These are phyloP conservation scores for Colletotrichum sublineola DNA, from an alignment of 2,329 filamentous ascomycete genomes.

Conservation along the genomic window DNA sequence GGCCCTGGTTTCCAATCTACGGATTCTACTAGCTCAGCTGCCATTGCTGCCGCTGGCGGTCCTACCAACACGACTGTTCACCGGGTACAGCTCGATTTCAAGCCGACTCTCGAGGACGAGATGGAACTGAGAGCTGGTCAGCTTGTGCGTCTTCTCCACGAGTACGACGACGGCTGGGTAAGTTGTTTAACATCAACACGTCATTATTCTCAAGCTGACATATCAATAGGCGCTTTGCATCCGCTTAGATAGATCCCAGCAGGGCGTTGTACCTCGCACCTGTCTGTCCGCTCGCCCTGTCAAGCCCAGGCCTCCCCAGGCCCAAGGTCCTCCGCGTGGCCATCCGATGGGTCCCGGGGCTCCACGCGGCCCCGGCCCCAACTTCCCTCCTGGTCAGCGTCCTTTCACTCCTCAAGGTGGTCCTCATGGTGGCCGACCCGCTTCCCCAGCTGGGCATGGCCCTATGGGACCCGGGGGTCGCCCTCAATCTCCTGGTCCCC, in stretches of 20 bases:
- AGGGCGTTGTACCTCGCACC: conserved; percentile 93
- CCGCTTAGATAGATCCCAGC: conserved; percentile 87
- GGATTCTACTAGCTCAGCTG: conserved; percentile 66
- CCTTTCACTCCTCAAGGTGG: conserved; percentile 57
- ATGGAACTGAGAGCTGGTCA: conserved; percentile 84
- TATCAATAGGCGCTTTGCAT: conserved; percentile 83
- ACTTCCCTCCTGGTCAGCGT: conserved; percentile 51
- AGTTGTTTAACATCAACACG: conserved; percentile 54
- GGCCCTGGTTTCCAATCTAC: conserved; percentile 60
- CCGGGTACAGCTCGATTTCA: conserved; percentile 94
- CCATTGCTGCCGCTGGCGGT: conserved; percentile 73
- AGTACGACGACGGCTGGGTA: conserved; percentile 99
- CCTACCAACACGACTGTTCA: conserved; percentile 78
- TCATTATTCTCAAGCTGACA: conserved; percentile 47
- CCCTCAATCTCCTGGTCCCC: conserved; percentile 63
- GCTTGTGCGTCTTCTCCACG: conserved; percentile 89
- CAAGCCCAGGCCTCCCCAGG: conserved; percentile 79
- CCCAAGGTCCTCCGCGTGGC: conserved; percentile 63
- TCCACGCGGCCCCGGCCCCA: conserved; percentile 50
- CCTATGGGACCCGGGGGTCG: conserved; percentile 51
- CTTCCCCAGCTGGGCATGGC: conserved; percentile 39
- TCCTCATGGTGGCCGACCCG: conserved; percentile 50
- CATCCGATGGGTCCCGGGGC: conserved; percentile 65
- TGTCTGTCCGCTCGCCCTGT: conserved; percentile 93
- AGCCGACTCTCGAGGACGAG: conserved; percentile 92